Base-by-base conservation (phyloP, 2,329 filamentous ascomycete genomes). In the Lasiodiplodia hormozganensis region DNA sequence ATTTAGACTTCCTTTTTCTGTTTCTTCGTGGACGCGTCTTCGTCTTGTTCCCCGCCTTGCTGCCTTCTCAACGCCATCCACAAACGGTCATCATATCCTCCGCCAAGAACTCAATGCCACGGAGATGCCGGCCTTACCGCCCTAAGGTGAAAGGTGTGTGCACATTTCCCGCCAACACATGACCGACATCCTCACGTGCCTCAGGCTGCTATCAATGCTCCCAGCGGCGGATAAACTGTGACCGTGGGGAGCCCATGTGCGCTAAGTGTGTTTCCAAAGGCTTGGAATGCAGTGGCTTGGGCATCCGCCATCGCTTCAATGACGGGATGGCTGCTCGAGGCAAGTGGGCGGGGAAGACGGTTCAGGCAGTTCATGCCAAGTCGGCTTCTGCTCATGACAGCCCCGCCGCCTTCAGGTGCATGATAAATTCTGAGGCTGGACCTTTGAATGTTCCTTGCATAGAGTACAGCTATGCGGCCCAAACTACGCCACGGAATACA, bases 121-220 rank as follows among this genome's bases (percentile, higher is more conserved):
- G 8, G 16, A 53, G 23, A 28, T 25, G 28, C 8, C n/a, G 51
- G 51, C 51, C 51, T 31, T 28, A 53, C 28, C 51, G 51, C 7
- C 23, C 51, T 2, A 53, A 53, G 23, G 51, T 53, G 3, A 53
- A 53, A 53, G 51, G 51, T 53, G 16, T 10, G 51, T 28, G 25
- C 25, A 28, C 5, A 28, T 28, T 28, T 28, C 28, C 28, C 28
- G 28, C 28, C 6, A 6, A 7, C 1, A 28, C 28, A 28, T 28
- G 28, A 6, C 28, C 28, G 4, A 28, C 28, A 6, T 28, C 28
- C 28, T 28, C 28, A 28, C 28, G 28, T 28, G 28, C 28, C 28
- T 28, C 21, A 53, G 51, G 51, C 23, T 53, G 51, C 51, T 53
- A 53, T 25, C 8, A 53, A 28, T 53, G 51, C 51, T 53, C 51